Evolutionary conservation across 176 grass and related monocot species (phyloP).

Genomic region (Ensete ventricosum): DNA sequence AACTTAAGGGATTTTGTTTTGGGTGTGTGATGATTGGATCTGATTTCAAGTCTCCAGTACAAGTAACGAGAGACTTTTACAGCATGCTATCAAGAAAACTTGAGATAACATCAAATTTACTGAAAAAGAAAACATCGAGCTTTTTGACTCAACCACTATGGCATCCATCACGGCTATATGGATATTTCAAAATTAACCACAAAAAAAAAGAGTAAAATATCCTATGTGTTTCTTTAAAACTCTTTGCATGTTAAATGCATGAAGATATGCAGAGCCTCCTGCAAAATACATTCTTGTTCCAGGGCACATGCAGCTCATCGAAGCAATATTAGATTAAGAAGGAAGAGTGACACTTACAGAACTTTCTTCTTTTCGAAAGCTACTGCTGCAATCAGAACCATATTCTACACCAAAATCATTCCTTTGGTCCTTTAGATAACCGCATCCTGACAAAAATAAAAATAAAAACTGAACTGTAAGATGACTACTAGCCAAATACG

Average conservation of each 20-base stretch:
- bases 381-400: neutral
- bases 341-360: slow-evolving; percentile 8
- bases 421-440: slow-evolving; percentile 4
- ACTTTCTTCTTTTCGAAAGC: neutral
- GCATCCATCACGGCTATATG: neutral
- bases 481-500: neutral
- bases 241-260: neutral
- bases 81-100: neutral
- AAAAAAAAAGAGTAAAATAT: neutral
- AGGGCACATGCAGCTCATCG: neutral
- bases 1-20: neutral
- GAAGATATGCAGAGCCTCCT: neutral
- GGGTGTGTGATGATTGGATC: neutral
- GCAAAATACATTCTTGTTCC: neutral
- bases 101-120: neutral
- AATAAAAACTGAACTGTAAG: neutral
- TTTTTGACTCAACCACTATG: neutral
- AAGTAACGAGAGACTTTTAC: neutral
- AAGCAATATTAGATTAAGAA: neutral
- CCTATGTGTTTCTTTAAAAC: too few relatives aligned
- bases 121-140: neutral
- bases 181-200: neutral
- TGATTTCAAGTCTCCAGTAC: neutral
- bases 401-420: neutral
- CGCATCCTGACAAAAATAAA: slow-evolving; percentile 11